phyloP scores from a whole-genome alignment of 106 monocot species.

The Alisma plantagoaquatica region DNA sequence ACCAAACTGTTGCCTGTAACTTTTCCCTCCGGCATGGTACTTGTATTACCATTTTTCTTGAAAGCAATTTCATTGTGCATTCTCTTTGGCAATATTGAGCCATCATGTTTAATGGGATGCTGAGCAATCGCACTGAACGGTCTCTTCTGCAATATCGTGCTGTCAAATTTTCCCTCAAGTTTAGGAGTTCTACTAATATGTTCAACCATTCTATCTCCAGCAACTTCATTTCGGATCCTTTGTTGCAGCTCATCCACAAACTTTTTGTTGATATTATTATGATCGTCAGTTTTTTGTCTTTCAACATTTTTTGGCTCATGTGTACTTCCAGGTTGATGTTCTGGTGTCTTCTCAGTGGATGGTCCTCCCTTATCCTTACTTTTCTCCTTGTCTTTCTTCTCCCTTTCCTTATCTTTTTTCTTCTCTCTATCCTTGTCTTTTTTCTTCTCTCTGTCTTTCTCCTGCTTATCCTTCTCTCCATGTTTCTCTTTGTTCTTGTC shows the following conservation, averaged over 20 bases:
- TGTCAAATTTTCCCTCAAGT: neutral
- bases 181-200: neutral
- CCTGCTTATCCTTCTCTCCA: slow-evolving; percentile 11
- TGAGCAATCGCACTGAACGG: neutral
- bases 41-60: slow-evolving; percentile 4
- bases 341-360: neutral
- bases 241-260: slow-evolving; percentile 4
- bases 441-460: slow-evolving; percentile 15
- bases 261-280: neutral
- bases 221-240: slow-evolving; percentile 8
- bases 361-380: neutral
- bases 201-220: neutral
- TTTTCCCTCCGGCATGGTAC: neutral
- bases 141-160: neutral
- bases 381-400: slow-evolving; percentile 2
- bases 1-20: neutral
- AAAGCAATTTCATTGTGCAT: neutral
- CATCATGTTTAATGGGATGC: neutral
- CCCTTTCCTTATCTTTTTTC: neutral
- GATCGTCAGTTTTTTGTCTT: neutral
- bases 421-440: slow-evolving; percentile 1
- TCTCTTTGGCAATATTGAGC: slow-evolving; percentile 10
- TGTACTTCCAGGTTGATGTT: neutral
- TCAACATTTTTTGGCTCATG: too few relatives aligned
- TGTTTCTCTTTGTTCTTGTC: slow-evolving; percentile 27